These are phyloP conservation scores for Penicillium occitanis DNA, from an alignment of 2,329 filamentous ascomycete species.

Conservation along the genomic window DNA sequence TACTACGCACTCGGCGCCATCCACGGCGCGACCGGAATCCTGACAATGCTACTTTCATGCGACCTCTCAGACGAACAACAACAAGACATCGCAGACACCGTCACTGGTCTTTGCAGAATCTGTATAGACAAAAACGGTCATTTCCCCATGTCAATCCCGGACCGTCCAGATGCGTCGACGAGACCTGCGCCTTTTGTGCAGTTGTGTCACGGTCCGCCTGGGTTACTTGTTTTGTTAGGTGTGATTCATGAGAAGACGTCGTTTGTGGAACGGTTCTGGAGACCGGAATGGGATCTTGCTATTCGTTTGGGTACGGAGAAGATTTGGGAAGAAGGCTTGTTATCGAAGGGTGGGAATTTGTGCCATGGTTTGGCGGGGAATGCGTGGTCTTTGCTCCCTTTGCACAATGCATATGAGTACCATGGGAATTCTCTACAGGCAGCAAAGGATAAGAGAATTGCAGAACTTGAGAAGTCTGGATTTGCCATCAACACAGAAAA, in stretches of 20 bases:
- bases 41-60: conserved; percentile 39
- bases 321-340: conserved; percentile 44
- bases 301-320: conserved; percentile 34
- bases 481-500: background rate
- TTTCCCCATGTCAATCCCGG: conserved; percentile 40
- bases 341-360: conserved; percentile 43
- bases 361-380: conserved; percentile 47
- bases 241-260: conserved; percentile 32
- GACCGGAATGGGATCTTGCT: conserved; percentile 41
- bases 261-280: conserved; percentile 35
- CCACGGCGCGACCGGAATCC: conserved; percentile 36
- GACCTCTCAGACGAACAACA: conserved; percentile 29
- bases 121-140: conserved; percentile 39
- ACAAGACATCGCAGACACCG: conserved; percentile 37
- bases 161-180: conserved; percentile 23
- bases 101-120: conserved; percentile 39
- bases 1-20: conserved; percentile 38
- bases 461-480: conserved; percentile 27
- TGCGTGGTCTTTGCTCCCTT: conserved; percentile 40
- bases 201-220: conserved; percentile 44
- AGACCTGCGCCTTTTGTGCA: conserved; percentile 38
- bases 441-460: conserved; percentile 11
- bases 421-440: conserved; percentile 18
- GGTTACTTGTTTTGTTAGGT: conserved; percentile 38
- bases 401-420: conserved; percentile 41